Evolutionary conservation across 1,284 basidiomycete species (phyloP), one percentile per base, ranked within the genome.

Genomic region (Rhodotorula sp.): DNA sequence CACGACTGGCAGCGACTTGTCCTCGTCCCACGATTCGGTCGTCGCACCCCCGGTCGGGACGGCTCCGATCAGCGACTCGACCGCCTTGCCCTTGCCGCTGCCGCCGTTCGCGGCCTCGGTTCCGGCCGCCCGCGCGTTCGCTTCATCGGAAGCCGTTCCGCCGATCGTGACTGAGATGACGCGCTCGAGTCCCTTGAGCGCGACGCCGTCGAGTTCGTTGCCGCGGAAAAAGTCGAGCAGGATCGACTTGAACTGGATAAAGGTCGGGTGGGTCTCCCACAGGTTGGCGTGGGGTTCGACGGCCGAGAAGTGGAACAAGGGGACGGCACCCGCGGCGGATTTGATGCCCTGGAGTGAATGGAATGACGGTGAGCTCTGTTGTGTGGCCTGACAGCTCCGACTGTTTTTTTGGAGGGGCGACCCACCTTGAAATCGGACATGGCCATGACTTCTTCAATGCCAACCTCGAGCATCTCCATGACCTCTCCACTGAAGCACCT

Each of bases 391-490:
- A 7, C 34, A 34, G 34, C 34, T 1, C 34, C 34, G 34, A 29
- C 29, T 29, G 2, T 29, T 10, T n/a, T 23, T 21, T n/a, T n/a
- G n/a, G 16, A 10, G 21, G n/a, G 10, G 49, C n/a, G 49, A n/a
- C 12, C 10, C 80, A 91, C 93, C 84, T 94, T 92, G 84, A 97
- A 91, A 57, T 88, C 87, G 18, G 84, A 80, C 90, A 98, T 96
- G 76, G 87, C 84, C 70, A 87, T 86, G 79, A 89, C 93, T 49
- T 84, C 86, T 63, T 93, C 90, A 31, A 99, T 88, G 8, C 94
- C 94, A 29, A 97, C 83, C 83, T 99, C 97, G 71, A 93, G 87
- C 91, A 97, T 95, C 81, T 99, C 97, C 79, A 99, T 84, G 31
- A 98, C 87, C 78, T 88, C 85, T 46, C 88, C 87, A 79, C 97